A percentile compares a stretch with the other conserved stretches of the same genome.
Conservation (phyloP, 1,139 yeast genomes). For the Eremothecium gossypii region DNA sequence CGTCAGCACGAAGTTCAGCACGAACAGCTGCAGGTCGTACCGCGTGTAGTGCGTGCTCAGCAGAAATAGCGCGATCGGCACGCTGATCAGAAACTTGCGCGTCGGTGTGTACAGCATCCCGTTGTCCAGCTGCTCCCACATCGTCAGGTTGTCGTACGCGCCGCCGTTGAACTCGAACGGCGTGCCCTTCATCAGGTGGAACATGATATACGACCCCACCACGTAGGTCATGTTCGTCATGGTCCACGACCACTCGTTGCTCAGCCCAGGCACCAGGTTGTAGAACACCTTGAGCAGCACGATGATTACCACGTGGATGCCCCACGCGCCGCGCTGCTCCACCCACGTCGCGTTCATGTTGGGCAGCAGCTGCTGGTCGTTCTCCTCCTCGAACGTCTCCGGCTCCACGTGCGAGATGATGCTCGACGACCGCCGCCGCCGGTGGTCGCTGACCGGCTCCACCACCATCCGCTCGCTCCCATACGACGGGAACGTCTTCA, state of each 20-base stretch:
- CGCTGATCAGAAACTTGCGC: slow-evolving; percentile 81
- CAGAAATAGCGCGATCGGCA: slow-evolving; percentile 80
- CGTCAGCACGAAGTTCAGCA: slow-evolving; percentile 74
- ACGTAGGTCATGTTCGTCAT: slow-evolving; percentile 84
- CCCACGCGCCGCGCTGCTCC: slow-evolving; percentile 92
- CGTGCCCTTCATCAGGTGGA: slow-evolving; percentile 91
- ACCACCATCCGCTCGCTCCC: slow-evolving; percentile 10
- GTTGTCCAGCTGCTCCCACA: slow-evolving; percentile 98
- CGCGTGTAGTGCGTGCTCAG: slow-evolving; percentile 85
- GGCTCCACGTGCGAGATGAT: slow-evolving; percentile 86
- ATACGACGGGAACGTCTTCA: slow-evolving; percentile 24
- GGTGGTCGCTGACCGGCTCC: slow-evolving; percentile 32
- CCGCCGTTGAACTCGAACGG: slow-evolving; percentile 97
- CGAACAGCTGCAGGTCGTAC: slow-evolving; percentile 70
- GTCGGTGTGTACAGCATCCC: slow-evolving; percentile 97
- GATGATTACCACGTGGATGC: slow-evolving; percentile 79
- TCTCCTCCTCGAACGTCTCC: slow-evolving; percentile 83
- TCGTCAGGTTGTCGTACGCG: slow-evolving; percentile 88
- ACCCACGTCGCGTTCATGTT: slow-evolving; percentile 96
- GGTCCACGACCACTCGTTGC: slow-evolving; percentile 88
- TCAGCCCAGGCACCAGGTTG: slow-evolving; percentile 67
- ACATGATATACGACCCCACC: slow-evolving; percentile 89
- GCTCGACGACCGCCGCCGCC: slow-evolving; percentile 52
- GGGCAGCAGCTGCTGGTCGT: slow-evolving; percentile 82
- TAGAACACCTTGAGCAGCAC: slow-evolving; percentile 62